These are phyloP conservation scores for Gonapodya sp. DNA, from an alignment of 192 early-diverging fungal species.

Conservation along the genomic window DNA sequence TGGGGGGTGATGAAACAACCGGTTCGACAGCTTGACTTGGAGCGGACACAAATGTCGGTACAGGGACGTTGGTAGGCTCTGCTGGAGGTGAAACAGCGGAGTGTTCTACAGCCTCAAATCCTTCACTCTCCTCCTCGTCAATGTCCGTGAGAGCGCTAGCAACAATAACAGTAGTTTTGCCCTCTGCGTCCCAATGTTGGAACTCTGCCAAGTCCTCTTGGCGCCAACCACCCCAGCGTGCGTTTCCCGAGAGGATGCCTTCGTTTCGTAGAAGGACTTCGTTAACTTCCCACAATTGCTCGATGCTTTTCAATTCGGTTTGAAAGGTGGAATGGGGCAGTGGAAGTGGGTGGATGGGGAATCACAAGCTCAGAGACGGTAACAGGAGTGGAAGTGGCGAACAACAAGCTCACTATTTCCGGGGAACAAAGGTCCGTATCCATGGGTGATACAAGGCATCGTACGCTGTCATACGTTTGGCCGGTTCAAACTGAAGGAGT, in stretches of 20 bases:
- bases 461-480: conserved; percentile 63
- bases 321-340: no score
- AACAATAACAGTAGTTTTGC: not conserved
- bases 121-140: not conserved
- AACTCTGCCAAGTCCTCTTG: not conserved
- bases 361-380: not conserved
- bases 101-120: not conserved
- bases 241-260: not conserved
- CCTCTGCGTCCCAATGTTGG: not conserved
- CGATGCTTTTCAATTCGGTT: no score
- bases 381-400: not conserved
- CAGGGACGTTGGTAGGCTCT: no score
- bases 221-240: not conserved
- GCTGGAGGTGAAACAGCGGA: not conserved
- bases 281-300: not conserved
- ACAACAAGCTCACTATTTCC: not conserved
- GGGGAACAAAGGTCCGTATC: conserved; percentile 31
- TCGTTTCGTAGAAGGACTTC: not conserved
- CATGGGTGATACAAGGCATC: conserved; percentile 83
- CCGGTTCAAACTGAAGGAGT: conserved; percentile 57
- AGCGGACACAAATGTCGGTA: not conserved
- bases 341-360: no score
- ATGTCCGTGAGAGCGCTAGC: not conserved
- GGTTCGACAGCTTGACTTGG: not conserved
- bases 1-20: not conserved